Evolutionary conservation across 2,329 filamentous ascomycete species (phyloP).

Genomic region (Penicillium sp.): DNA sequence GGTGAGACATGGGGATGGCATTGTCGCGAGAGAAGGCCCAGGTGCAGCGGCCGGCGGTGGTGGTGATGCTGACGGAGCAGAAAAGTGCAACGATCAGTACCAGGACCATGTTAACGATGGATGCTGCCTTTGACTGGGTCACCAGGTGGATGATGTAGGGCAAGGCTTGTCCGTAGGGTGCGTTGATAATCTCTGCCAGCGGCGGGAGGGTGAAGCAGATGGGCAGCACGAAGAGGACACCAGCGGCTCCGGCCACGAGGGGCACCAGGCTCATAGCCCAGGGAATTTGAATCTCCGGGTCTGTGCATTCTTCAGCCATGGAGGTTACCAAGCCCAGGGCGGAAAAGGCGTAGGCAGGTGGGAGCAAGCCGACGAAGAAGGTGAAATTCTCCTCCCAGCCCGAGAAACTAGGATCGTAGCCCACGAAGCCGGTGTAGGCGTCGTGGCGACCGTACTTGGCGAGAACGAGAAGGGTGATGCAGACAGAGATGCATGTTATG

Average conservation of each 20-base stretch:
- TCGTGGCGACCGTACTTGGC: conserved; percentile 53
- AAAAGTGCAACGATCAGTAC: conserved; percentile 51
- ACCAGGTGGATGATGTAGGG: conserved; percentile 53
- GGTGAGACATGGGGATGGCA: conserved; percentile 41
- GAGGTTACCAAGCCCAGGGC: conserved; percentile 60
- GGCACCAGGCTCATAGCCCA: conserved; percentile 50
- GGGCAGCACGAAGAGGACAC: conserved; percentile 54
- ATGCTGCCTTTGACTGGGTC: conserved; percentile 46
- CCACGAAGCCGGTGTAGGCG: not conserved
- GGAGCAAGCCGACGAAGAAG: conserved; percentile 61
- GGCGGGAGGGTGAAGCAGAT: conserved; percentile 39
- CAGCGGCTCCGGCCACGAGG: conserved; percentile 49
- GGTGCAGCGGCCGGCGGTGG: conserved; percentile 47
- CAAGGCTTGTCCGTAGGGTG: conserved; percentile 49
- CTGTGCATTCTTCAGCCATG: conserved; percentile 58
- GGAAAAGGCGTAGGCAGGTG: conserved; percentile 56
- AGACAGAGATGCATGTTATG: conserved; percentile 51
- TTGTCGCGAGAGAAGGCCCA: conserved; percentile 48
- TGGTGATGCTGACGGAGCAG: conserved; percentile 53
- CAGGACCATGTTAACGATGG: conserved; percentile 48
- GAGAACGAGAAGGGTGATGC: conserved; percentile 55
- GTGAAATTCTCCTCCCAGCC: conserved; percentile 57
- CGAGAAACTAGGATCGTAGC: conserved; percentile 35
- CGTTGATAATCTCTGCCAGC: conserved; percentile 43
- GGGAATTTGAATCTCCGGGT: conserved; percentile 52